Percentiles rank a stretch among this genome's conserved stretches.
Evolutionary conservation across 768 basidiomycete genomes (phyloP).

Genomic region (Tulasnella sp.): DNA sequence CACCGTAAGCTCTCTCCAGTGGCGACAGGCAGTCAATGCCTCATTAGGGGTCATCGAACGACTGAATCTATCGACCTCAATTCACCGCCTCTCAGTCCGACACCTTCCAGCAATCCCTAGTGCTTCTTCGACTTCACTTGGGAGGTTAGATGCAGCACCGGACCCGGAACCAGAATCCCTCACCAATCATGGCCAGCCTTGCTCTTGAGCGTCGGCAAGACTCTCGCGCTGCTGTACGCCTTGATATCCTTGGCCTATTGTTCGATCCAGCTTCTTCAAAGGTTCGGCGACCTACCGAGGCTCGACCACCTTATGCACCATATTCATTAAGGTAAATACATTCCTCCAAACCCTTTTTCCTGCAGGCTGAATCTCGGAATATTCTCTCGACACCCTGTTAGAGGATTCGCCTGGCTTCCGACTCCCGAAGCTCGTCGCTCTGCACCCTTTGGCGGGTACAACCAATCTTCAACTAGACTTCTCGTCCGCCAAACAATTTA

Average conservation of each 20-base stretch:
- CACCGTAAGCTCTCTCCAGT: not conserved
- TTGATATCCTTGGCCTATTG: not conserved
- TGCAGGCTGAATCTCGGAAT: not conserved
- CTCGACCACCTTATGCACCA: not conserved
- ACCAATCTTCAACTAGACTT: not conserved
- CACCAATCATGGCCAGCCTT: not conserved
- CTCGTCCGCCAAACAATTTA: not conserved
- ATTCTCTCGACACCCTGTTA: not conserved
- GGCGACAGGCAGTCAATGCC: not conserved
- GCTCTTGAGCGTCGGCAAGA: not conserved
- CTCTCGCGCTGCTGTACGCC: not conserved
- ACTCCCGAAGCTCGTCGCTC: not conserved
- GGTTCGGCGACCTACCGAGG: not conserved
- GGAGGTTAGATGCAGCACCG: not conserved
- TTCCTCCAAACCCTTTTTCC: not conserved
- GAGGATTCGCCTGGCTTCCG: not conserved
- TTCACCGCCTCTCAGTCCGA: not conserved
- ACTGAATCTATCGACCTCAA: not conserved
- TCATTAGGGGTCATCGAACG: not conserved
- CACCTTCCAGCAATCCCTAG: not conserved
- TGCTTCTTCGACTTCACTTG: not conserved
- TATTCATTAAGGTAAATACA: not conserved
- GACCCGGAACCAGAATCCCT: not conserved
- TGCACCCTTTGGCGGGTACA: not conserved
- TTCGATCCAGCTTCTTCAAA: not conserved